A percentile compares a stretch with the other conserved stretches of the same genome.
These are phyloP conservation scores for Rheum nobile DNA, from an alignment of 148 eudicot species.

Conservation along the genomic window DNA sequence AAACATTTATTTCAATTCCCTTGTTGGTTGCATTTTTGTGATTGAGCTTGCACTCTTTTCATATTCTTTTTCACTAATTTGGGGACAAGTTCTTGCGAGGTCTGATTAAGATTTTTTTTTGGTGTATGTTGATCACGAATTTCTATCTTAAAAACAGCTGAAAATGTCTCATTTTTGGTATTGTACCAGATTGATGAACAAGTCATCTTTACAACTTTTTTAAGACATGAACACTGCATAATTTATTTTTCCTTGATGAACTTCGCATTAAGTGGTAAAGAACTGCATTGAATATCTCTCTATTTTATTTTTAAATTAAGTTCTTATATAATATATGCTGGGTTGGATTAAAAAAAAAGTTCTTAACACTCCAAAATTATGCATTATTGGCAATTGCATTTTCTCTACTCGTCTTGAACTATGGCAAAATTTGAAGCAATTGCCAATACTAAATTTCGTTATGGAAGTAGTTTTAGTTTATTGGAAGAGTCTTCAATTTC, in stretches of 20 bases:
- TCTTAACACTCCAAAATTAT: too few species aligned
- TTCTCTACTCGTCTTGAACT: background rate
- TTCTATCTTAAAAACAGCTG: too few species aligned
- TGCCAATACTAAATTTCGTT: background rate
- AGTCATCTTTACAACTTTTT: too few species aligned
- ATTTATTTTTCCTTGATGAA: too few species aligned
- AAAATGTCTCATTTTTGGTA: too few species aligned
- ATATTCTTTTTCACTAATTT: background rate
- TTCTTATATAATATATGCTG: too few species aligned
- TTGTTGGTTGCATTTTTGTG: background rate
- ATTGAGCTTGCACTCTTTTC: background rate
- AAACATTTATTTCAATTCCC: background rate
- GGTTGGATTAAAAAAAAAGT: too few species aligned
- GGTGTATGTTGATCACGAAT: background rate
- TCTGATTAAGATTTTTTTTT: background rate
- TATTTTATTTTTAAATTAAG: too few species aligned
- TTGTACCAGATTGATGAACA: too few species aligned
- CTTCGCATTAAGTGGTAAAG: too few species aligned
- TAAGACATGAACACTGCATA: too few species aligned
- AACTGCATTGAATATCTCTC: too few species aligned
- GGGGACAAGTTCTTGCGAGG: background rate
- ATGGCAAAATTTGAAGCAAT: background rate
- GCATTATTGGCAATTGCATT: background rate
- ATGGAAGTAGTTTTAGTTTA: background rate
- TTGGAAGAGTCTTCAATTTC: background rate